phyloP scores from a whole-genome alignment of 2,329 filamentous ascomycete genomes.

The Graphiopsis chlorocephala region DNA sequence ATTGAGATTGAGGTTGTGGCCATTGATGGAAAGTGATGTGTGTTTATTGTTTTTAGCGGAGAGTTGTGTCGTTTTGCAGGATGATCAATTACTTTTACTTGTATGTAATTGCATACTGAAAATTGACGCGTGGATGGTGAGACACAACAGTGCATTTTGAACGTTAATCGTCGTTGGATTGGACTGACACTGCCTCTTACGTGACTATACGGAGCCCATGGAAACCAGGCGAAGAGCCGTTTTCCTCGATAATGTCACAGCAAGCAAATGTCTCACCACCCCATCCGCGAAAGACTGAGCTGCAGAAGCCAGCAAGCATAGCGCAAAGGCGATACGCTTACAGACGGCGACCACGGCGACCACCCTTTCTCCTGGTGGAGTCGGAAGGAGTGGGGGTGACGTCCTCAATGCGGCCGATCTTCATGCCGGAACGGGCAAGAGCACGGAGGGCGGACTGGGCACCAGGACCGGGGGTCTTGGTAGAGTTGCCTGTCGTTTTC shows the following conservation, averaged over 20 bases:
- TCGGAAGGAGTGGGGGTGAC: slow-evolving; percentile 99
- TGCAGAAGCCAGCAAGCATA: slow-evolving; percentile 16
- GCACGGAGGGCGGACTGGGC: slow-evolving; percentile 98
- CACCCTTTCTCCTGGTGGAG: slow-evolving; percentile 99
- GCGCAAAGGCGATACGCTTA: slow-evolving; percentile 42
- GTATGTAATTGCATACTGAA: background rate
- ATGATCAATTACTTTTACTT: background rate
- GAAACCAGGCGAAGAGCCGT: slow-evolving; percentile 40
- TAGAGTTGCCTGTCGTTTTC: slow-evolving; percentile 75
- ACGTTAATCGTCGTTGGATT: slow-evolving; percentile 14
- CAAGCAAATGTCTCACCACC: slow-evolving; percentile 29
- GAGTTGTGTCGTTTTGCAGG: background rate
- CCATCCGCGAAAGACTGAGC: slow-evolving; percentile 17
- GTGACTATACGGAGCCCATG: slow-evolving; percentile 24
- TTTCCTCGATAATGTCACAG: slow-evolving; percentile 39
- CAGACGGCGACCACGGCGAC: slow-evolving; percentile 99
- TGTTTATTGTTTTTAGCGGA: background rate
- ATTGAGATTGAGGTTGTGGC: slow-evolving; percentile 57
- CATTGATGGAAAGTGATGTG: slow-evolving; percentile 15
- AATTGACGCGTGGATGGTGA: background rate
- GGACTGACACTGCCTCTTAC: slow-evolving; percentile 16
- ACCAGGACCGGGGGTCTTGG: slow-evolving; percentile 99
- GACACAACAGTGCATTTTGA: slow-evolving; percentile 9
- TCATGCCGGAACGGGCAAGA: slow-evolving; percentile 98
- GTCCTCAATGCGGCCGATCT: slow-evolving; percentile 99